Evolutionary conservation across 352 stramenopile species (phyloP), one percentile per base, ranked within the genome.

Genomic region (Saprolegnia diclina): DNA sequence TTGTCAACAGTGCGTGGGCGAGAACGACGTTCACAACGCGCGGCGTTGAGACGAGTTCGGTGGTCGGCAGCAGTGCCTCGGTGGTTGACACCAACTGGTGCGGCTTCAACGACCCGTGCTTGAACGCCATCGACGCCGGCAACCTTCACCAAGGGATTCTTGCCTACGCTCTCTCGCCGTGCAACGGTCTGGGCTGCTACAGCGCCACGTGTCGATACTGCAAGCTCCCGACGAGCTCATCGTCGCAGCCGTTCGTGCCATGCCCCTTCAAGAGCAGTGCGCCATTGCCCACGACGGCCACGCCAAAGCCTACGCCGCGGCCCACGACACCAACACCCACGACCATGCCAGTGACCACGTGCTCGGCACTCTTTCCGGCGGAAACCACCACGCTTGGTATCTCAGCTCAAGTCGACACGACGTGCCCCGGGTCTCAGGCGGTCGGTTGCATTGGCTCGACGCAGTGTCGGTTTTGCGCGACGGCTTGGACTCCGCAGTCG

Each of bases 131-230:
- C 14, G 75, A 80, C 50, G 71, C 72, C 42, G 73, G 72, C 29
- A 80, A 80, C 61, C 68, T 61, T 21, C 65, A 74, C 21, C 61
- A 65, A 61, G 75, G 75, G 21, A 72, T 80, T 11, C 46, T 80
- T 5, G 75, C 75, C 40, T 80, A 76, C 55, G 53, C 29, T 0
- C 54, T 78, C 45, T 55, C 42, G 6, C 62, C 67, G 0, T 80
- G 75, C 67, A 45, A 68, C 14, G 75, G 75, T 7, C 67, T 77
- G 14, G 75, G 73, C 2, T 80, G 75, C 69, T 80, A 73, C 50
- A 71, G 50, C 13, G 29, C 64, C 10, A 73, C 54, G 11, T 80
- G 75, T 64, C 73, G 73, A 13, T 80, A 80, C 71, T 80, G 75
- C 64, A 78, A 80, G 35, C 66, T 80, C 21, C 68, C 64, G 11